Evolutionary conservation across 139 green algal genomes (phyloP), one percentile per base, ranked within the genome.

Genomic region (Micromonas commoda): DNA sequence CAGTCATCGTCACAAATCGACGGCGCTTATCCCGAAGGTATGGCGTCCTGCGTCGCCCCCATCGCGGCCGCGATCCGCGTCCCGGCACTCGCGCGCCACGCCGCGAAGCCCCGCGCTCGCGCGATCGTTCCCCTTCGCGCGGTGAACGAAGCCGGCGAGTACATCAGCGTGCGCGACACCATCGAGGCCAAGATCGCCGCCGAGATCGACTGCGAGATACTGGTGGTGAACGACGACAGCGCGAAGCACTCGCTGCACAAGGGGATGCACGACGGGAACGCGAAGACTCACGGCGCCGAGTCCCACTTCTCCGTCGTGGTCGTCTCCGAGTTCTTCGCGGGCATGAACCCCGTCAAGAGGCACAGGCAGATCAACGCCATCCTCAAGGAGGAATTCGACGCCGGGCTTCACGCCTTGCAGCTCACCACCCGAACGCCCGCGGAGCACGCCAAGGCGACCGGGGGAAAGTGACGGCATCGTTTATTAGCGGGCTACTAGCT

Each of bases 271-370:
- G 45, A 57, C 45, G 79, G 79, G 0, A 29, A 64, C n/a, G 32
- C 54, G 23, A 51, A 16, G 9, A 16, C 16, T 9, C 45, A 16
- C 9, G 16, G 70, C 64, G 72, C 72, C 28, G 79, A 83, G 71
- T 77, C 71, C 28, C 79, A 83, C 64, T 83, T 83, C 53, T 61
- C 33, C 4, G 52, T 83, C 2, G 60, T 76, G 39, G 38, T 83
- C 38, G 70, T 83, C 13, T 65, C 23, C 20, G 54, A 74, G 23
- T 3, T n/a, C 52, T 83, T 83, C 57, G 71, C 76, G 26, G 79
- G 79, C 0, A 65, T 71, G 71, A 71, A 32, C 24, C 64, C 71
- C 3, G 54, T 83, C 20, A 38, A 39, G 29, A 28, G 79, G 16
- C 79, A 83, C 16, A 3, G 79, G 35, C 64, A 69, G 60, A 34